A percentile compares a stretch with the other conserved stretches of the same genome.
phyloP scores from a whole-genome alignment of 2,329 filamentous ascomycete genomes.

The Pyrenophora seminiperda region DNA sequence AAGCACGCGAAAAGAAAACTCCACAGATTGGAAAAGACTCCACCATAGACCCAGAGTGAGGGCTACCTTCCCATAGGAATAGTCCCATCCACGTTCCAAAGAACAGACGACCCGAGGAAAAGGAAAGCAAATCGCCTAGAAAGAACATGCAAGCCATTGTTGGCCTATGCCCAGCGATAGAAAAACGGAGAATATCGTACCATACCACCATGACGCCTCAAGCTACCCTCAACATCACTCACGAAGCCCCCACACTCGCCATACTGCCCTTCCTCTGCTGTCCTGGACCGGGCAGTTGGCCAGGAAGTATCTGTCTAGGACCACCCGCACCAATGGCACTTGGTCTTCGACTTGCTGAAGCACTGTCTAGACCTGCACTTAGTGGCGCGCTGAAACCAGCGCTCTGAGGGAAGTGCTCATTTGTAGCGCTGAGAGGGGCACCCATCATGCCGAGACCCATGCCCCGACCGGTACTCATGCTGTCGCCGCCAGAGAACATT shows the following conservation, averaged over 20 bases:
- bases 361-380: slow-evolving; percentile 39
- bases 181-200: too few relatives aligned
- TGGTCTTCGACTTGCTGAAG: slow-evolving; percentile 34
- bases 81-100: too few relatives aligned
- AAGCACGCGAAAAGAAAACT: too few relatives aligned
- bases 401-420: slow-evolving; percentile 40
- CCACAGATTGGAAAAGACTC: too few relatives aligned
- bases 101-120: too few relatives aligned
- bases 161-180: too few relatives aligned
- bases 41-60: too few relatives aligned
- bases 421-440: slow-evolving; percentile 35
- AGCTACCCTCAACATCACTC: too few relatives aligned
- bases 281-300: slow-evolving; percentile 34
- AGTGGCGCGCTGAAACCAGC: slow-evolving; percentile 36
- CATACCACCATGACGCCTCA: too few relatives aligned
- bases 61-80: too few relatives aligned
- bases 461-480: slow-evolving; percentile 29
- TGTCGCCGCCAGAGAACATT: slow-evolving; percentile 32
- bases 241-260: slow-evolving; percentile 1
- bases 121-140: too few relatives aligned
- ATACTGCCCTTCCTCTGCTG: slow-evolving; percentile 9
- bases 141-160: too few relatives aligned
- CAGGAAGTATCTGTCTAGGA: slow-evolving; percentile 45
- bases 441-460: slow-evolving; percentile 42
- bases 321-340: slow-evolving; percentile 40